phyloP scores from a whole-genome alignment of 164 flowering plant genomes.

The Magnolia officinalis region DNA sequence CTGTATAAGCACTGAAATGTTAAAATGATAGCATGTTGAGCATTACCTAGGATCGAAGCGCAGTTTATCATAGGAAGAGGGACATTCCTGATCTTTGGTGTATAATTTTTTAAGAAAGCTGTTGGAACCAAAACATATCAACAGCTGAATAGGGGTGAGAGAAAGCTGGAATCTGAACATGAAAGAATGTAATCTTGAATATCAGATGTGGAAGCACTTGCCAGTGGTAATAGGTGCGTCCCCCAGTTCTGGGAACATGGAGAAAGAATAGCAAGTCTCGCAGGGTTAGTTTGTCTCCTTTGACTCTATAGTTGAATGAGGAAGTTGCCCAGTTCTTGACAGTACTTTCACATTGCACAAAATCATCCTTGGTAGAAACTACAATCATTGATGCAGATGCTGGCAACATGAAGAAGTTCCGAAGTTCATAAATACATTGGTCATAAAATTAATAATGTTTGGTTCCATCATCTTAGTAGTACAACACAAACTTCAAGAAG shows the following conservation, averaged over 20 bases:
- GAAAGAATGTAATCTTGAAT: neutral
- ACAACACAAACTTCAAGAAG: neutral
- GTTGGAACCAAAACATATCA: slow-evolving; percentile 21
- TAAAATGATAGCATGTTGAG: neutral
- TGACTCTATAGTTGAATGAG: slow-evolving; percentile 42
- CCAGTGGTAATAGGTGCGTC: slow-evolving; percentile 93
- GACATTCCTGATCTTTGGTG: slow-evolving; percentile 63
- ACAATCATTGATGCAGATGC: slow-evolving; percentile 24
- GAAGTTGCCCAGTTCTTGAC: slow-evolving; percentile 74
- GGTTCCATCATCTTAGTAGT: neutral
- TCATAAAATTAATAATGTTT: neutral
- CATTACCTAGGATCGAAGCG: slow-evolving; percentile 82
- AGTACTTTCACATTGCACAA: slow-evolving; percentile 51
- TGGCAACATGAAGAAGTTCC: slow-evolving; percentile 14
- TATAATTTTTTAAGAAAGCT: slow-evolving; percentile 86
- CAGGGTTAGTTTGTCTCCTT: slow-evolving; percentile 59
- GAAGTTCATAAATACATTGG: neutral
- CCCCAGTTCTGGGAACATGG: slow-evolving; percentile 96
- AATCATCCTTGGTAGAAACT: slow-evolving; percentile 37
- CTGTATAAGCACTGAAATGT: too few species aligned
- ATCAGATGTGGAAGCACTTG: slow-evolving; percentile 19
- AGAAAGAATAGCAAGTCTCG: slow-evolving; percentile 84
- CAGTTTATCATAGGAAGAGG: slow-evolving; percentile 95
- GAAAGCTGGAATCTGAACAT: neutral
- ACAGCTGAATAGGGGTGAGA: neutral